Conservation (phyloP, 2,329 filamentous ascomycete genomes). For the Myriosclerotinia duriaeana region DNA sequence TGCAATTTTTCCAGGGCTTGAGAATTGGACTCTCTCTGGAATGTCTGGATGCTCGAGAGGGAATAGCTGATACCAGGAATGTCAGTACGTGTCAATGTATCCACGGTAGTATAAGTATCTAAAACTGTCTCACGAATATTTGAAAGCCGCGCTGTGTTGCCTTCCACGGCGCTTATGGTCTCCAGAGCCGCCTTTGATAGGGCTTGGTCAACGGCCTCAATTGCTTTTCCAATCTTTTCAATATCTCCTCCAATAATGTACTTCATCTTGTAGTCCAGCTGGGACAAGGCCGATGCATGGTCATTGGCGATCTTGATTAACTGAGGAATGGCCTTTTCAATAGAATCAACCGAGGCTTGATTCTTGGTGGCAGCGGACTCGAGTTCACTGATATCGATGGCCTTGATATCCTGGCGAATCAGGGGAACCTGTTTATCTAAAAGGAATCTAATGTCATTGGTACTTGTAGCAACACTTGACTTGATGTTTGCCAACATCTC, state of each 20-base stretch:
- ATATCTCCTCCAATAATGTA: slow-evolving; percentile 22
- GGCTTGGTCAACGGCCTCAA: slow-evolving; percentile 24
- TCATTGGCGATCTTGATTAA: slow-evolving; percentile 24
- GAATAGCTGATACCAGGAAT: slow-evolving; percentile 26
- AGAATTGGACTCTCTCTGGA: slow-evolving; percentile 24
- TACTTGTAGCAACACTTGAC: slow-evolving; percentile 24
- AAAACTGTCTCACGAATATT: slow-evolving; percentile 26
- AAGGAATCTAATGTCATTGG: slow-evolving; percentile 25
- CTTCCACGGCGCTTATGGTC: slow-evolving; percentile 23
- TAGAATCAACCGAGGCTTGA: slow-evolving; percentile 20
- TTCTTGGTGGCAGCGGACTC: slow-evolving; percentile 19
- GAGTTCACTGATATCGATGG: slow-evolving; percentile 24
- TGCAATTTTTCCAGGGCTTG: slow-evolving; percentile 24
- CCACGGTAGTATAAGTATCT: slow-evolving; percentile 25
- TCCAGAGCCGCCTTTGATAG: slow-evolving; percentile 23
- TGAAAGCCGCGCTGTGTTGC: slow-evolving; percentile 24
- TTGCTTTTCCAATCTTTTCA: slow-evolving; percentile 25
- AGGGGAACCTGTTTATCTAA: slow-evolving; percentile 25
- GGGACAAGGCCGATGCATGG: slow-evolving; percentile 20
- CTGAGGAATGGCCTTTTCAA: slow-evolving; percentile 21
- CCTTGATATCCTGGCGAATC: slow-evolving; percentile 26
- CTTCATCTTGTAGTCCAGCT: slow-evolving; percentile 25
- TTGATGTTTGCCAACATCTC: slow-evolving; percentile 25
- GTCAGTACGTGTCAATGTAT: slow-evolving; percentile 24
- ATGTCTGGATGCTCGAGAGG: slow-evolving; percentile 22